A percentile compares a stretch with the other conserved stretches of the same genome.
Evolutionary conservation across 164 flowering plant species (phyloP).

Genomic region (Annona squamosa): DNA sequence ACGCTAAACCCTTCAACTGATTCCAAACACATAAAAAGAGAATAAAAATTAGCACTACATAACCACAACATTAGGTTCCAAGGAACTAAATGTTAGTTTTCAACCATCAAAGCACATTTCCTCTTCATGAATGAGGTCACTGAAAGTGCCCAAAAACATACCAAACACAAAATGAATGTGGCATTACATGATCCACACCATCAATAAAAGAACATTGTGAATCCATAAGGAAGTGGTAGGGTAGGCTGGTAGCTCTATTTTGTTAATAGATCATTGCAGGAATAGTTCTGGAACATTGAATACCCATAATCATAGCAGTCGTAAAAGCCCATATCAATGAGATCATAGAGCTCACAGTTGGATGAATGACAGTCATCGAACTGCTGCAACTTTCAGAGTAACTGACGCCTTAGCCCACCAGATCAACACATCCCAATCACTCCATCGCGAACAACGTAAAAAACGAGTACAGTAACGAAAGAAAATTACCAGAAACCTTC

Average conservation of each 20-base stretch:
- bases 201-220: too few relatives aligned
- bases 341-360: neutral
- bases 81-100: neutral
- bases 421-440: neutral
- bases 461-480: neutral
- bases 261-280: too few relatives aligned
- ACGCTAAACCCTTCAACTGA: conserved; percentile 65
- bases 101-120: too few relatives aligned
- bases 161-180: too few relatives aligned
- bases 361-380: neutral
- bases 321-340: too few relatives aligned
- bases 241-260: too few relatives aligned
- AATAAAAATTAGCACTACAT: neutral
- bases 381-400: neutral
- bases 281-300: too few relatives aligned
- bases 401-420: neutral
- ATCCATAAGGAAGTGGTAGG: too few relatives aligned
- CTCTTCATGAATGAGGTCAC: too few relatives aligned
- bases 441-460: neutral
- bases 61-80: neutral
- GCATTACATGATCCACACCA: too few relatives aligned
- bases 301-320: too few relatives aligned
- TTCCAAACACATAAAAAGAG: conserved; percentile 23
- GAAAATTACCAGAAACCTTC: conserved; percentile 23
- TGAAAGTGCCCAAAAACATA: too few relatives aligned